Evolutionary conservation across 2,329 filamentous ascomycete species (phyloP), one percentile per base, ranked within the genome.

Genomic region (Immersiporthe knoxdaviesiana): DNA sequence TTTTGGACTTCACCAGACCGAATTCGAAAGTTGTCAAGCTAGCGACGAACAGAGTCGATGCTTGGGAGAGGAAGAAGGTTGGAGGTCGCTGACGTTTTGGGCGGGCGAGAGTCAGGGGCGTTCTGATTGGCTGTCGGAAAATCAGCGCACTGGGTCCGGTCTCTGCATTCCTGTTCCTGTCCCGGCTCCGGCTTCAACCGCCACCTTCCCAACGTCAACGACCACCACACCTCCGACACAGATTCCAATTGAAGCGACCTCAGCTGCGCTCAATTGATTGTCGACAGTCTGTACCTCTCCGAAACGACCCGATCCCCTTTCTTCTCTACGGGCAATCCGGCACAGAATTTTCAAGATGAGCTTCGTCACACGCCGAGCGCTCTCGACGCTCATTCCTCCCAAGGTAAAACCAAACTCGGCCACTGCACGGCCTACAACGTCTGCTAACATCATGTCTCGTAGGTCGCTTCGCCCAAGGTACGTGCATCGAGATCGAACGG

Each of bases 371-470:
- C 92, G 92, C 84, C 91, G 94, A 85, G 92, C 89, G 88, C 91
- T 97, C 80, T 98, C 96, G 81, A 97, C 97, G 87, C 91, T 99
- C 83, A 97, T 99, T 79, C 97, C 97, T 77, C 96, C 97, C 80
- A 99, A 99, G 94, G 95, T 97, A 86, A 76, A 86, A 16, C 44
- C 24, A 39, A 30, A 18, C 56, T 32, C 16, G n/a, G n/a, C 54
- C 52, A 50, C 32, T 41, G 60, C 54, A 16, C 32, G 41, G 50
- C 47, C 35, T 39, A 37, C n/a, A n/a, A 54, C 24, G 27, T 77
- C 61, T 78, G 74, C 83, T 85, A 79, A 85, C 75, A 72, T 66
- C 52, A 60, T 64, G 71, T 66, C 75, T 75, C 74, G 69, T 67
- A 94, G 92, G 88, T 96, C 80, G 92, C 92, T 77, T 94, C 92